Base-by-base conservation (phyloP, 768 basidiomycete species). In the Rubroboletus pulcherrimus region DNA sequence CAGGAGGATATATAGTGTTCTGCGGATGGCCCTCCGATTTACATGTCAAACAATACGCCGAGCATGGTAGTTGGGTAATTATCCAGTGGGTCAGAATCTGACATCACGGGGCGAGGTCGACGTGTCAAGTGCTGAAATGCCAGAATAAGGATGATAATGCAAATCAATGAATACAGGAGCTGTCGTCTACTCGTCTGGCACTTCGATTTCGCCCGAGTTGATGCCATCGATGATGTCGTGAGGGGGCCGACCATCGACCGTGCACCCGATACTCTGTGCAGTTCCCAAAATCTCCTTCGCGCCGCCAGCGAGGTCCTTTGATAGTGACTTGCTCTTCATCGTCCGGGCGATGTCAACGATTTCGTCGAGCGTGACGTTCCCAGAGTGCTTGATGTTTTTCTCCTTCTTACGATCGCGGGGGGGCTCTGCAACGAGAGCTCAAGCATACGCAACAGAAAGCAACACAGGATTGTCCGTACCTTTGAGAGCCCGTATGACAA, bases 331-430 rank as follows among this genome's bases (percentile, higher is more conserved):
- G 76, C 77, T 77, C 75, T 82, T 88, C 94, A 99, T 96, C 60
- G 86, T 96, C 73, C 97, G 90, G 62, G 96, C 95, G 73, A 98
- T 95, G 62, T 93, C 88, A 71, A 91, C 75, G 69, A 99, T 93
- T 74, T 97, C 93, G 68, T 96, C 93, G 54, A 98, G 80, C 54
- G 93, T 69, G 62, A 99, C 82, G 80, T 98, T 98, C 57, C 97
- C 97, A 59, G 77, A 76, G 83, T 98, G 97, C 77, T 98, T 98
- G 80, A 99, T 97, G 83, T 98, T 99, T 83, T 99, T 99, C 84
- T 99, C 96, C 86, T 99, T 99, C 78, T 99, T 99, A 63, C 97
- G 89, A 79, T 99, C 97, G 69, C 97, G 93, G 65, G 94, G 93
- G 62, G 97, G 94, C 81, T 98, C 96, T 96, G 72, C 5, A 67